Conservation (phyloP, 192 early-diverging fungal species). For the Mortierella alpina region DNA sequence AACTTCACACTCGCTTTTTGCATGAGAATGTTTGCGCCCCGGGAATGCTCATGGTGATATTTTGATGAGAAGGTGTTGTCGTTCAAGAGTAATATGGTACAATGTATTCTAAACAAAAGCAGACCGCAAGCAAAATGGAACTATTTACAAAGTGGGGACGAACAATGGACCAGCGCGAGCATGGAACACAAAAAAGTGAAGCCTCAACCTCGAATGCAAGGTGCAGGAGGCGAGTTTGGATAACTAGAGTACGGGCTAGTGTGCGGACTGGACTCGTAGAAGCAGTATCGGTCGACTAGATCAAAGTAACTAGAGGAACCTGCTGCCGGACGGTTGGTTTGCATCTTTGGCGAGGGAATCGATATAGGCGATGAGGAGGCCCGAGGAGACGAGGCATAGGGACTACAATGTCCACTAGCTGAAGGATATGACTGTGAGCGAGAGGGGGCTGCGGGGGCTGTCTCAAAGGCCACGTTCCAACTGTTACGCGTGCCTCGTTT, state of each 20-base stretch:
- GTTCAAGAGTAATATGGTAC: no score
- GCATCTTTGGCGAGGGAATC: slow-evolving; percentile 20
- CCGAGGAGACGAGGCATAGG: slow-evolving; percentile 10
- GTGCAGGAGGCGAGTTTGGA: slow-evolving; percentile 45
- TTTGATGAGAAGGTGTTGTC: no score
- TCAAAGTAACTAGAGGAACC: slow-evolving; percentile 63
- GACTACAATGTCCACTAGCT: slow-evolving; percentile 1
- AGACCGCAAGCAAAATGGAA: slow-evolving; percentile 1
- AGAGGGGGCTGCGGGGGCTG: not conserved
- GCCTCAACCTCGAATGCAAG: slow-evolving; percentile 40
- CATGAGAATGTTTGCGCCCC: no score
- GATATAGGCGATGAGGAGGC: slow-evolving; percentile 51
- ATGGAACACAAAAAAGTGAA: not conserved
- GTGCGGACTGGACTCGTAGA: slow-evolving; percentile 56
- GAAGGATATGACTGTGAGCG: slow-evolving; percentile 30
- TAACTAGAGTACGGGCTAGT: slow-evolving; percentile 42
- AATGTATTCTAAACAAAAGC: not conserved
- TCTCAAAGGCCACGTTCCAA: slow-evolving; percentile 27
- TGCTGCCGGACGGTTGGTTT: slow-evolving; percentile 36
- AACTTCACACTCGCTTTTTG: no score
- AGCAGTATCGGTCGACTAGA: slow-evolving; percentile 67
- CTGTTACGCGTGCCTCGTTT: slow-evolving; percentile 20
- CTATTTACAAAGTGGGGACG: not conserved
- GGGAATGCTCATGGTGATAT: no score
- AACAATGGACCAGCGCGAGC: not conserved